Conservation (phyloP, 495 filamentous ascomycete genomes). For the Schizothecium vesticola region DNA sequence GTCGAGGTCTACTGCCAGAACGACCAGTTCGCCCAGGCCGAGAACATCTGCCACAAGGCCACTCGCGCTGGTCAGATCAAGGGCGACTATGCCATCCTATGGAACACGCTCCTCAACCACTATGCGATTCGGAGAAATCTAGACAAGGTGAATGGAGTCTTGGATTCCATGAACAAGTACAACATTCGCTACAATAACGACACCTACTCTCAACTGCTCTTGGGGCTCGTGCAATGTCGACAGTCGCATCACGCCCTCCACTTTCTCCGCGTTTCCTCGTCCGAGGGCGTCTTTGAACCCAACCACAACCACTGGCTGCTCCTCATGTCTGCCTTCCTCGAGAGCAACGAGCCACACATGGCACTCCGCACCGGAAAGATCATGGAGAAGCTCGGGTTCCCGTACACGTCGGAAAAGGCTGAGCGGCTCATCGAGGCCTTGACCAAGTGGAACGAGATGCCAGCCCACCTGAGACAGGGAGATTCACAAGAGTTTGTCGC, state of each 20-base stretch:
- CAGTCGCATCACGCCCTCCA: conserved; percentile 60
- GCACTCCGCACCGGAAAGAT: conserved; percentile 29
- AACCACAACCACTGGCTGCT: conserved; percentile 52
- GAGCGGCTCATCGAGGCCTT: conserved; percentile 33
- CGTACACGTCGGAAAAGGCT: conserved; percentile 26
- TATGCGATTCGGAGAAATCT: conserved; percentile 64
- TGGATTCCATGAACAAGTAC: conserved; percentile 55
- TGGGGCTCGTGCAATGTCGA: conserved; percentile 54
- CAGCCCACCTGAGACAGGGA: conserved; percentile 5
- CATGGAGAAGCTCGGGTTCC: conserved; percentile 30
- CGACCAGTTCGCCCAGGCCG: conserved; percentile 52
- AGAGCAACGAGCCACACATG: conserved; percentile 30
- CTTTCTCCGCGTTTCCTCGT: conserved; percentile 58
- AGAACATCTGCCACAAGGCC: conserved; percentile 46
- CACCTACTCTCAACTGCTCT: conserved; percentile 72
- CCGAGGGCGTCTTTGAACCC: conserved; percentile 51
- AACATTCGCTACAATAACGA: conserved; percentile 56
- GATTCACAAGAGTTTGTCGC: conserved; percentile 21
- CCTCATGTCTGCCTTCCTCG: conserved; percentile 32
- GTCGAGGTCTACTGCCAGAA: conserved; percentile 67
- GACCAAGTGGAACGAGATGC: conserved; percentile 29
- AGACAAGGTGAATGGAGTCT: conserved; percentile 51
- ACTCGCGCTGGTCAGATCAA: conserved; percentile 36
- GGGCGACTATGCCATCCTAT: conserved; percentile 53
- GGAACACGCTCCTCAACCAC: conserved; percentile 69